Conservation (phyloP, 2,329 filamentous ascomycete genomes). For the Fusarium euwallaceae region DNA sequence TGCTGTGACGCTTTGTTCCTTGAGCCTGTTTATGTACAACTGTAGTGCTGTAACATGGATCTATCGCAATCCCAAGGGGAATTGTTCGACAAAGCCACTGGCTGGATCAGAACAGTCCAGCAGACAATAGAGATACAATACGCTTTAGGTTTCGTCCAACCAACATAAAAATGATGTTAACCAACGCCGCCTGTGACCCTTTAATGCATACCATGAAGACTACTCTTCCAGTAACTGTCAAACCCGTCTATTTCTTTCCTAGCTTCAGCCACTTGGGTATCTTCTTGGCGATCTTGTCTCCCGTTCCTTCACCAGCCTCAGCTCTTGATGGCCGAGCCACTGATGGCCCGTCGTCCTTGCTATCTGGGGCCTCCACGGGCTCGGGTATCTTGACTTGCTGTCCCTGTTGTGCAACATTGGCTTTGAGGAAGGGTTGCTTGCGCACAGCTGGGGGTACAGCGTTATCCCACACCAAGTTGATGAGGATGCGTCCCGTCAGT, state of each 20-base stretch:
- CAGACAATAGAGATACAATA: not conserved
- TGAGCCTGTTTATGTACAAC: not conserved
- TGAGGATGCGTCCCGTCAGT: conserved; percentile 76
- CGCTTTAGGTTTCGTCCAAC: not conserved
- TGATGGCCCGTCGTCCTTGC: conserved; percentile 49
- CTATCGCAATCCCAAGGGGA: not conserved
- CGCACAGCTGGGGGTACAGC: conserved; percentile 68
- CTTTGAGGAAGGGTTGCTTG: conserved; percentile 70
- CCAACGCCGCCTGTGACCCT: conserved; percentile 32
- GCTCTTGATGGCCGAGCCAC: conserved; percentile 46
- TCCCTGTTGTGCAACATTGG: conserved; percentile 70
- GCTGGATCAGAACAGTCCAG: not conserved
- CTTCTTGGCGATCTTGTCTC: conserved; percentile 77
- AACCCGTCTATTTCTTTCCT: conserved; percentile 71
- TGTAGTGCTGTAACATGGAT: not conserved
- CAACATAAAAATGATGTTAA: not conserved
- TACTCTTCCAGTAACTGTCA: not conserved
- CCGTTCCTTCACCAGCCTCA: conserved; percentile 54
- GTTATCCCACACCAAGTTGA: conserved; percentile 83
- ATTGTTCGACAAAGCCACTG: not conserved
- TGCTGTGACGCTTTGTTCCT: not conserved
- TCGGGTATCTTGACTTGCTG: conserved; percentile 76
- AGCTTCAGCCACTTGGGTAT: conserved; percentile 81
- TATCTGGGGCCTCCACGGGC: conserved; percentile 57
- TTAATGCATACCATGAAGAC: conserved; percentile 9